Evolutionary conservation across 495 filamentous ascomycete species (phyloP).

Genomic region (Trichoderma orchidacearum): DNA sequence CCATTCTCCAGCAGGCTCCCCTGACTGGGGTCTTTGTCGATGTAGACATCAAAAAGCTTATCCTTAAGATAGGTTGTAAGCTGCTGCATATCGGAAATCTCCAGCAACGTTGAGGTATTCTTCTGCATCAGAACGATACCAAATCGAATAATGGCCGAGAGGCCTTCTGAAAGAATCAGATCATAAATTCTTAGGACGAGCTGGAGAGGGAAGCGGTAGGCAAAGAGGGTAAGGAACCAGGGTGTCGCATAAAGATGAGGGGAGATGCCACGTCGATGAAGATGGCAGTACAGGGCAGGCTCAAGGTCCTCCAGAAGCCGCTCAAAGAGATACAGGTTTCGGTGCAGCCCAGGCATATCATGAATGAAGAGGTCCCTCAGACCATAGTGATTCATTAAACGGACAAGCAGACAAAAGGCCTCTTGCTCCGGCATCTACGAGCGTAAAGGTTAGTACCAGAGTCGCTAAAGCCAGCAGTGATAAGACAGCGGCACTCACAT

Average conservation of each 20-base stretch:
- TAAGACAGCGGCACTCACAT: conserved; percentile 41
- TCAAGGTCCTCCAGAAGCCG: conserved; percentile 88
- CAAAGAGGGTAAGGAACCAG: conserved; percentile 98
- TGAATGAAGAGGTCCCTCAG: conserved; percentile 87
- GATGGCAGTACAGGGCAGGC: conserved; percentile 88
- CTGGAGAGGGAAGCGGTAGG: conserved; percentile 93
- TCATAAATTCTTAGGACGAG: conserved; percentile 95
- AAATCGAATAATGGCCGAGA: conserved; percentile 87
- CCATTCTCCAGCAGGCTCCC: conserved; percentile 85
- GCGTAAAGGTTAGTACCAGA: neutral
- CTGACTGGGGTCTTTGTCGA: conserved; percentile 79
- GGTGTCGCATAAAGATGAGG: conserved; percentile 94
- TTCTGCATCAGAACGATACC: conserved; percentile 92
- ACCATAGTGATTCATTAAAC: conserved; percentile 92
- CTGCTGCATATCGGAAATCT: conserved; percentile 77
- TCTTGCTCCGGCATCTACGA: conserved; percentile 89
- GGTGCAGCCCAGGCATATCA: conserved; percentile 93
- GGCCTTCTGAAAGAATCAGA: conserved; percentile 85
- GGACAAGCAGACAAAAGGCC: conserved; percentile 84
- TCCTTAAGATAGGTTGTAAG: conserved; percentile 88
- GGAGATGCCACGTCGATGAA: conserved; percentile 73
- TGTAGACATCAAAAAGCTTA: conserved; percentile 88
- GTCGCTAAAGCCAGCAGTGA: neutral
- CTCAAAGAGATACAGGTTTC: conserved; percentile 89
- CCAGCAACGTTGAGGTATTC: conserved; percentile 65